Evolutionary conservation across 2,329 filamentous ascomycete genomes (phyloP).

Genomic region (Diaporthe citrichinensis): DNA sequence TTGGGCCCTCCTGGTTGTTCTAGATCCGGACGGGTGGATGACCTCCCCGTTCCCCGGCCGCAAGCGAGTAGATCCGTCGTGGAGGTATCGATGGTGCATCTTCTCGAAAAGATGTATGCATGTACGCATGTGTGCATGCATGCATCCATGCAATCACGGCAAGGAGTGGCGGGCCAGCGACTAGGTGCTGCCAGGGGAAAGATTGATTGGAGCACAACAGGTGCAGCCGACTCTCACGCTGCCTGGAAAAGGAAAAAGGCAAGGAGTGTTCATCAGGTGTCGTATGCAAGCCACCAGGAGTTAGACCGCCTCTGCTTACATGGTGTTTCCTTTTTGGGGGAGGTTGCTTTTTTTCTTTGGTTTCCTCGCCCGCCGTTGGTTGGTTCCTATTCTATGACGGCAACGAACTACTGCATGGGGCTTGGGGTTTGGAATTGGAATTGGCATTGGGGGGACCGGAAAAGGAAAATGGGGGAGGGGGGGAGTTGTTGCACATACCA

Average conservation of each 20-base stretch:
- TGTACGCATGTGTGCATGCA: neutral
- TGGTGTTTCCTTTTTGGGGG: neutral
- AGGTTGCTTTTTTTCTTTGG: neutral
- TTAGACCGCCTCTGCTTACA: neutral
- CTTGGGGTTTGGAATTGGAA: neutral
- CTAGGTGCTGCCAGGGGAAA: neutral
- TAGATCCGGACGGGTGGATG: no score
- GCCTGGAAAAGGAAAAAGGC: neutral
- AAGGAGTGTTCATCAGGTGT: neutral
- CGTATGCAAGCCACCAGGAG: slow-evolving; percentile 4
- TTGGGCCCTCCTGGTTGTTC: neutral
- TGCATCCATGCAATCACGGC: neutral
- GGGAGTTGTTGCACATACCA: neutral
- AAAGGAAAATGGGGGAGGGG: neutral
- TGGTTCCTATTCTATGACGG: neutral
- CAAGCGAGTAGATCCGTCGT: neutral
- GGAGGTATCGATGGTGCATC: neutral
- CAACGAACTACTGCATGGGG: neutral
- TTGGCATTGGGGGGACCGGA: no score
- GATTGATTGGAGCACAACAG: neutral
- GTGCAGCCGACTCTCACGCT: neutral
- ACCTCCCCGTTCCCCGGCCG: neutral
- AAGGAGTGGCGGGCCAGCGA: neutral
- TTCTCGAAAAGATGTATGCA: neutral
- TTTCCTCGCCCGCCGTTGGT: neutral